Evolutionary conservation across 148 eudicot genomes (phyloP), one percentile per base, ranked within the genome.

Genomic region (Tetragonia tetragonoides): DNA sequence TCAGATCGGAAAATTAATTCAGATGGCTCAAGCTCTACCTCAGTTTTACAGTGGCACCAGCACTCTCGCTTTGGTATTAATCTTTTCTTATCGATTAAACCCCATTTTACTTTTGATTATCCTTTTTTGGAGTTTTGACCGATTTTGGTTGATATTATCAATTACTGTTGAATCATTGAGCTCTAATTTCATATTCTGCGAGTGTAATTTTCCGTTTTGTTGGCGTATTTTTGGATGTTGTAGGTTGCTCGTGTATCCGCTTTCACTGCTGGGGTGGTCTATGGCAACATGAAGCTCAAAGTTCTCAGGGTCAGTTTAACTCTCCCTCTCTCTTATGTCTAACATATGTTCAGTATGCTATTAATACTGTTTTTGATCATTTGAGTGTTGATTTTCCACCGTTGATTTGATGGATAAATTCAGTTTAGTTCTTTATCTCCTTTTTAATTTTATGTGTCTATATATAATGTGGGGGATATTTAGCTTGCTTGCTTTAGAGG

Each of bases 31-130:
- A 40, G 84, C 84, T 41, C 80, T 81, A 71, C 94, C 97, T 63
- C 94, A 92, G 59, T 91, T 88, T n/a, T 92, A 90, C 85, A 85
- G 93, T 28, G 97, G 97, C 34, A 82, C 78, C 60, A 92, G 97
- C 83, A 84, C 89, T 0, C 90, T 92, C 54, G 97, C 97, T 51
- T 56, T 88, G 92, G 97, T 92, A 88, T 34, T 21, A 34, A 7
- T 9, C 11, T 5, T 44, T 23, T 23, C 44, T n/a, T 24, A 28
- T 68, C 54, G 4, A 18, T 57, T 11, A 21, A 44, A 64, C 28
- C 42, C 66, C 59, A 60, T 76, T 76, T 39, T 38, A 6, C 10
- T 8, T 38, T 53, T 16, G 16, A 38, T 12, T 53, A 9, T 3
- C 0, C 5, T 63, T n/a, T 24, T 62, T 28, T 18, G 67, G 17